phyloP scores from a whole-genome alignment of 768 basidiomycete genomes.

The Lentinula sp. region DNA sequence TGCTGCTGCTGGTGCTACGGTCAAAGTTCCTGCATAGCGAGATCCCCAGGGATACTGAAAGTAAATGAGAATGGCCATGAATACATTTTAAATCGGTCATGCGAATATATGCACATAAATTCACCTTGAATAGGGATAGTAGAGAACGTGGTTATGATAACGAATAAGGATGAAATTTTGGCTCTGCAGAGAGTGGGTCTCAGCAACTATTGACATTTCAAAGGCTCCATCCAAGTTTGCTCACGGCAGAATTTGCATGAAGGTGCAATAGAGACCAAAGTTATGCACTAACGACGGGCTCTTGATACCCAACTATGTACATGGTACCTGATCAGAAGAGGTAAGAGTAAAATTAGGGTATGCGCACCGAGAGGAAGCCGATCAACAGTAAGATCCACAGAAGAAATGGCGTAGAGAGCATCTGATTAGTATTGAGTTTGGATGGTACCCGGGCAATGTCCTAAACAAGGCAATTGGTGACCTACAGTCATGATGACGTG shows the following conservation, averaged over 20 bases:
- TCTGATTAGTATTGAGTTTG: background rate
- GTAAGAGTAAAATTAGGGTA: background rate
- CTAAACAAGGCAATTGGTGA: background rate
- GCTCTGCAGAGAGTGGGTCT: background rate
- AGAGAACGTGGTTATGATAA: slow-evolving; percentile 6
- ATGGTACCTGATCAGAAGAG: background rate
- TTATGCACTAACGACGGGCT: background rate
- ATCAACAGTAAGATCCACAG: slow-evolving; percentile 4
- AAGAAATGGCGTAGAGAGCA: slow-evolving; percentile 3
- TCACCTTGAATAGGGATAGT: slow-evolving; percentile 9
- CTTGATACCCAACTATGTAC: slow-evolving; percentile 4
- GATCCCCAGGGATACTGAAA: slow-evolving; percentile 7
- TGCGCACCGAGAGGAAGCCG: slow-evolving; percentile 2
- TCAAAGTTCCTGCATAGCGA: slow-evolving; percentile 7
- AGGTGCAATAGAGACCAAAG: slow-evolving; percentile 5
- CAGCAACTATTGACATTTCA: background rate
- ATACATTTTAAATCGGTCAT: background rate
- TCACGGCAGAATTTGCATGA: slow-evolving; percentile 6
- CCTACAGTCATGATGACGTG: background rate
- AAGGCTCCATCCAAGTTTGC: background rate
- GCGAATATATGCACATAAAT: background rate
- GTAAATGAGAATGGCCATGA: background rate
- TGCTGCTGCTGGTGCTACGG: background rate
- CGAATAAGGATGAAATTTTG: slow-evolving; percentile 8
- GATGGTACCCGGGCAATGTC: background rate